These are phyloP conservation scores for Rubia balearica DNA, from an alignment of 305 asterid genomes.

Conservation along the genomic window DNA sequence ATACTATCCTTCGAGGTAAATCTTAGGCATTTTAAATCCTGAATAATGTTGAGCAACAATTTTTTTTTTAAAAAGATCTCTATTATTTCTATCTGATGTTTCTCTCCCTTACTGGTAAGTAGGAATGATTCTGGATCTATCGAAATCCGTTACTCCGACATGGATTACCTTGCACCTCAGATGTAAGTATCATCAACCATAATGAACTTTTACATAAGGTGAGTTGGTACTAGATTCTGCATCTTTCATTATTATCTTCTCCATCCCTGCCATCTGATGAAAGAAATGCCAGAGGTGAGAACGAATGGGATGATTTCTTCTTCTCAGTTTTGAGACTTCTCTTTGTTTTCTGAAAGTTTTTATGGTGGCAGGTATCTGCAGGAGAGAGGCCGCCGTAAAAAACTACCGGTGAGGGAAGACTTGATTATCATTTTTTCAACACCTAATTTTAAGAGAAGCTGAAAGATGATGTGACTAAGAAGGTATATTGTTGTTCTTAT, in stretches of 20 bases:
- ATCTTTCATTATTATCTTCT: not conserved
- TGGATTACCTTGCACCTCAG: constrained; percentile 75
- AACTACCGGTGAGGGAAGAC: constrained; percentile 24
- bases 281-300: not conserved
- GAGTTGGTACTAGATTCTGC: constrained; percentile 24
- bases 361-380: constrained; percentile 62
- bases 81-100: not conserved
- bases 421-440: constrained; percentile 63
- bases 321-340: constrained; percentile 3
- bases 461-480: constrained; percentile 49
- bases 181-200: constrained; percentile 69
- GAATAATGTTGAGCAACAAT: constrained; percentile 5
- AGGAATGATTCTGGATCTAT: constrained; percentile 80
- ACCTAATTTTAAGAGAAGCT: constrained; percentile 86
- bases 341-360: constrained; percentile 7
- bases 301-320: not conserved
- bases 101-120: constrained; percentile 12
- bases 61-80: not conserved
- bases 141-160: constrained; percentile 59
- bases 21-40: constrained; percentile 8
- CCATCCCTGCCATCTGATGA: not conserved
- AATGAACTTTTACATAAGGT: constrained; percentile 91
- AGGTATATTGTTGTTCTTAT: constrained; percentile 44
- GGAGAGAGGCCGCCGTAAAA: constrained; percentile 49
- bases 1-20: constrained; percentile 87